Evolutionary conservation across 108 stramenopile species (phyloP).

Genomic region (Schizochytrium sp.): DNA sequence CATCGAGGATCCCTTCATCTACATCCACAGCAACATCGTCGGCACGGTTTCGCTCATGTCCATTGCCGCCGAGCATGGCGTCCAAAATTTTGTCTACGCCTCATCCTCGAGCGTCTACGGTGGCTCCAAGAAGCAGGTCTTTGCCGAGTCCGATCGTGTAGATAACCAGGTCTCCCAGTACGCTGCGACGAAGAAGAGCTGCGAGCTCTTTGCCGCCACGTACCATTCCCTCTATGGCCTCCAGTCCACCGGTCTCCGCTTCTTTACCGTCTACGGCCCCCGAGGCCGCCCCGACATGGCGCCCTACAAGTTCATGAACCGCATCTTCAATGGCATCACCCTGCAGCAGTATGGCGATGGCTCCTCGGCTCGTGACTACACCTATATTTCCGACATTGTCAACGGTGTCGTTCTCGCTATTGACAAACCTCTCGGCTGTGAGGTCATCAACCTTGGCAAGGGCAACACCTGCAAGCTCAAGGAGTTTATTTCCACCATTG

Average conservation of each 20-base stretch:
- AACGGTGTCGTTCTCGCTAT: conserved; percentile 80
- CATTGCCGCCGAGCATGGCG: conserved; percentile 52
- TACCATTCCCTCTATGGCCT: conserved; percentile 89
- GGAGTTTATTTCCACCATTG: conserved; percentile 83
- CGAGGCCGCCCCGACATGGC: conserved; percentile 93
- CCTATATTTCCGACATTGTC: conserved; percentile 83
- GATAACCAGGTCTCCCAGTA: conserved; percentile 88
- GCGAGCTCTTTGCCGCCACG: conserved; percentile 90
- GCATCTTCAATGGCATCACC: conserved; percentile 74
- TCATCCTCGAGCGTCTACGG: conserved; percentile 78
- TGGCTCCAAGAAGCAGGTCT: conserved; percentile 66
- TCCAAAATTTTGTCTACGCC: conserved; percentile 79
- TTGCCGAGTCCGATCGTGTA: conserved; percentile 76
- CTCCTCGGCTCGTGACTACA: conserved; percentile 73
- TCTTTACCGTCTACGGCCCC: conserved; percentile 96
- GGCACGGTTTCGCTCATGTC: conserved; percentile 77
- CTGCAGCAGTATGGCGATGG: conserved; percentile 93
- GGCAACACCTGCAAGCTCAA: conserved; percentile 75
- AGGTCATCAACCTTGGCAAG: conserved; percentile 93
- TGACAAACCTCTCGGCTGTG: conserved; percentile 80
- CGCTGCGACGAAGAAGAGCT: conserved; percentile 83
- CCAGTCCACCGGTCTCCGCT: conserved; percentile 74
- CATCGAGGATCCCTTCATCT: conserved; percentile 80
- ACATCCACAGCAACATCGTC: conserved; percentile 77
- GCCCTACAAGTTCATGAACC: conserved; percentile 93